A percentile compares a stretch with the other conserved stretches of the same genome.
These are phyloP conservation scores for Leptodermis oblonga DNA, from an alignment of 257 asterid genomes.

Conservation along the genomic window DNA sequence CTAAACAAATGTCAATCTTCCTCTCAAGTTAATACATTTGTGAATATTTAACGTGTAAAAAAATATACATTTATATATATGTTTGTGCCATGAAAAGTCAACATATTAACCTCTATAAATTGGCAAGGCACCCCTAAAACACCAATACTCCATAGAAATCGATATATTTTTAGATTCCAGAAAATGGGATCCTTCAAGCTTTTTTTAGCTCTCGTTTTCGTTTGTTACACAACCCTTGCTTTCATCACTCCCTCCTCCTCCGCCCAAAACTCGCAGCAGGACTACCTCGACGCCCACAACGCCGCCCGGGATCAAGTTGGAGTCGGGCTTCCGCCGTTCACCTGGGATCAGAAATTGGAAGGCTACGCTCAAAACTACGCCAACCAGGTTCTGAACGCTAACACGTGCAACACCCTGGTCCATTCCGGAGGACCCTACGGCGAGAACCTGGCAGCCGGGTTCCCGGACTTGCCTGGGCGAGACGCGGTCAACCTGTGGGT, in stretches of 20 bases:
- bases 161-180: not conserved
- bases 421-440: conserved; percentile 43
- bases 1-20: too few relatives aligned
- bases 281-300: conserved; percentile 37
- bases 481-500: conserved; percentile 40
- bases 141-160: not conserved
- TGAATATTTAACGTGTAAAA: too few relatives aligned
- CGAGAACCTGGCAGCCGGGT: conserved; percentile 51
- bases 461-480: conserved; percentile 24
- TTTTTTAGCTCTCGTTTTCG: not conserved
- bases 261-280: conserved; percentile 25
- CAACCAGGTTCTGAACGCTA: conserved; percentile 18
- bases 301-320: conserved; percentile 24
- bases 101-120: not conserved
- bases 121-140: not conserved
- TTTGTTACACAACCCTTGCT: not conserved
- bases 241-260: conserved; percentile 2
- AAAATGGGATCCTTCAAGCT: conserved; percentile 3
- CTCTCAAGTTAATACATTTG: too few relatives aligned
- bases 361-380: conserved; percentile 41
- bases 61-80: too few relatives aligned
- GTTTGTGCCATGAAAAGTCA: too few relatives aligned
- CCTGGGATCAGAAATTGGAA: conserved; percentile 45
- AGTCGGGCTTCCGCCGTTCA: conserved; percentile 25
- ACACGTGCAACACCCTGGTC: conserved; percentile 27